A percentile compares a stretch with the other conserved stretches of the same genome.
Conservation (phyloP, 129 eudicot genomes). For the carrot (Daucus carota) region DH1_v3.0 NC_030385.2:43798001-43798500, state of each 20-base stretch:
- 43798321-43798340: conserved; percentile 48
- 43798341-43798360: conserved; percentile 47
- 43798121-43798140: conserved; percentile 61
- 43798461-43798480: conserved; percentile 47
- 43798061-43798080: conserved; percentile 64
- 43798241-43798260: conserved; percentile 56
- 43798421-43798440: conserved; percentile 71
- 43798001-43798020: conserved; percentile 73
- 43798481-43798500: conserved; percentile 46
- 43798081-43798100: conserved; percentile 68
- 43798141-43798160: conserved; percentile 64
- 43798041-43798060: conserved; percentile 28
- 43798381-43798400: conserved; percentile 60
- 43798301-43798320: conserved; percentile 50
- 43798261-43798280: conserved; percentile 46
- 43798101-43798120: conserved; percentile 51
- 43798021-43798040: conserved; percentile 59
- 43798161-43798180: conserved; percentile 70
- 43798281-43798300: conserved; percentile 50
- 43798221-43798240: conserved; percentile 62
- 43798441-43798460: conserved; percentile 83
- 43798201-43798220: conserved; percentile 66
- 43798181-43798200: conserved; percentile 58
- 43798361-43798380: conserved; percentile 73
- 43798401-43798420: conserved; percentile 44